Conservation (phyloP, 1,139 yeast genomes). For the Taiozyma onychis region DNA sequence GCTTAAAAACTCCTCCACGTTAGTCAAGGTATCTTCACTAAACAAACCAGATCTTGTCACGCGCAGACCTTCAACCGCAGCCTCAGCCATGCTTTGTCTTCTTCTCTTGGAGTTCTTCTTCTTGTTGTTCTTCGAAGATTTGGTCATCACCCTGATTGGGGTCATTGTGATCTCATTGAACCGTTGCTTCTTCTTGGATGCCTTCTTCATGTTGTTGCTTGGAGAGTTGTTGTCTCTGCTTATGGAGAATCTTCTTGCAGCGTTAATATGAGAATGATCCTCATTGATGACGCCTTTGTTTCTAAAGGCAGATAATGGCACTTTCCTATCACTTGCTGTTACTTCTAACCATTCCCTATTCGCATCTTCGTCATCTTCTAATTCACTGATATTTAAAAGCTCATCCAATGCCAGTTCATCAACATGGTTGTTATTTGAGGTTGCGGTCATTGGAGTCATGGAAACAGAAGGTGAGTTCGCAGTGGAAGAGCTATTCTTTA, state of each 20-base stretch:
- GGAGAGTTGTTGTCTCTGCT: conserved; percentile 3
- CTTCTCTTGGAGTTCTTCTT: conserved; percentile 29
- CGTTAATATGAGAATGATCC: conserved; percentile 21
- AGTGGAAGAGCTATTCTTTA: background rate
- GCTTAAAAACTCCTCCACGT: conserved; percentile 58
- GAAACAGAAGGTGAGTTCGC: background rate
- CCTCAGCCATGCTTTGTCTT: conserved; percentile 63
- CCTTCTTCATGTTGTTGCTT: conserved; percentile 3
- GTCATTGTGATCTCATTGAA: conserved; percentile 16
- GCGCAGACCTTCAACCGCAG: conserved; percentile 68
- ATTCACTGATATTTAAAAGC: conserved; percentile 77
- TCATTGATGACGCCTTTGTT: conserved; percentile 52
- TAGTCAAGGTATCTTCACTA: conserved; percentile 64
- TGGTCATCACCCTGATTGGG: conserved; percentile 14
- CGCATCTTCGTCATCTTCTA: conserved; percentile 69
- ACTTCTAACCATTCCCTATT: conserved; percentile 51
- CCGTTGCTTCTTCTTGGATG: conserved; percentile 11
- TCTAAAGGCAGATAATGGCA: conserved; percentile 86
- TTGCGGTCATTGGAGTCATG: conserved; percentile 11
- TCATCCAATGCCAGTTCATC: conserved; percentile 82
- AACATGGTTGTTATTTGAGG: conserved; percentile 25
- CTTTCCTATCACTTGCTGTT: conserved; percentile 44
- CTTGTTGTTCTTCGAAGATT: conserved; percentile 2
- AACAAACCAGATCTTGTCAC: conserved; percentile 71
- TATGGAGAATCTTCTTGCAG: conserved; percentile 19